A percentile compares a stretch with the other conserved stretches of the same genome.
phyloP scores from a whole-genome alignment of 176 grass and related monocot species.

The Aegilops tauschii region DNA sequence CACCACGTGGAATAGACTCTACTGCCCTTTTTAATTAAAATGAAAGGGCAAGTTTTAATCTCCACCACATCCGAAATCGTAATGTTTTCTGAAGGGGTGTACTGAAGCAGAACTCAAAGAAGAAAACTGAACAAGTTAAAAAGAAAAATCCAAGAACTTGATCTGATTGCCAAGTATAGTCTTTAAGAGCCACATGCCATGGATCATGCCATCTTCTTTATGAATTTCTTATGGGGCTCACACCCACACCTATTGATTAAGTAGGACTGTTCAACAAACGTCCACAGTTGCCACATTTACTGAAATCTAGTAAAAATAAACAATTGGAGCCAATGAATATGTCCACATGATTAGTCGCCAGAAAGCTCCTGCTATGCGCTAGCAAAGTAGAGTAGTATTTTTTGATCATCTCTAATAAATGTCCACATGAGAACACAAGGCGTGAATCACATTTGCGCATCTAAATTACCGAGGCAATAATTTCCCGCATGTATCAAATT shows the following conservation, averaged over 20 bases:
- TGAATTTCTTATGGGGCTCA: slow-evolving; percentile 1
- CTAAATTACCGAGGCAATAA: slow-evolving; percentile 6
- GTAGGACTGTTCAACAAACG: slow-evolving; percentile 2
- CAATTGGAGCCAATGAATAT: neutral
- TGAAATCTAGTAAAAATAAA: slow-evolving; percentile 11
- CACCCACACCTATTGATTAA: neutral
- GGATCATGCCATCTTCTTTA: neutral
- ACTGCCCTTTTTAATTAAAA: neutral
- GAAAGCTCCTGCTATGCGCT: neutral
- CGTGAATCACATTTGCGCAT: slow-evolving; percentile 25
- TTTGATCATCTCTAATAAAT: neutral
- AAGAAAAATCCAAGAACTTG: neutral
- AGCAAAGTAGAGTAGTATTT: neutral
- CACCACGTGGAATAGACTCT: neutral
- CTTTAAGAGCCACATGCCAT: neutral
- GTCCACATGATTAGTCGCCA: slow-evolving; percentile 8
- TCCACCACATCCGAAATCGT: neutral
- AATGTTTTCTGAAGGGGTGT: neutral
- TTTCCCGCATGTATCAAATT: slow-evolving; percentile 7
- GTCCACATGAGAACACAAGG: slow-evolving; percentile 14
- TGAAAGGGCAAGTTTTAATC: neutral
- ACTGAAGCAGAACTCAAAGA: neutral
- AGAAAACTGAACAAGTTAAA: slow-evolving; percentile 10
- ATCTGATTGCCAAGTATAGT: neutral
- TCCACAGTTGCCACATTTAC: slow-evolving; percentile 8